These are phyloP conservation scores for Talaromyces pinophilus DNA, from an alignment of 2,329 filamentous ascomycete genomes.

Conservation along the genomic window DNA sequence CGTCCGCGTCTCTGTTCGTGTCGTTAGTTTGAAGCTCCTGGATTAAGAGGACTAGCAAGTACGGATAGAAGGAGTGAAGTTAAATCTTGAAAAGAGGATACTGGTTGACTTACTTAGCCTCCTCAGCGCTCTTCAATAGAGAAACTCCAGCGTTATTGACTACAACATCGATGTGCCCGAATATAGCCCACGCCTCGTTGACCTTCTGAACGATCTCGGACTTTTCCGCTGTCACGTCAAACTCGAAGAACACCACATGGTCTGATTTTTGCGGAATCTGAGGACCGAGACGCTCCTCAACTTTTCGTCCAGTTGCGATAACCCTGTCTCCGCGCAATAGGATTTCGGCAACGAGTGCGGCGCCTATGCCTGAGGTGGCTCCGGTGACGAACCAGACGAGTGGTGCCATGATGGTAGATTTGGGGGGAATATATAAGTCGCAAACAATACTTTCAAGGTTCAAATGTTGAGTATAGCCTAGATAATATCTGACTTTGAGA, in stretches of 20 bases:
- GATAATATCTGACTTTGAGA: not conserved
- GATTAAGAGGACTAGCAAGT: not conserved
- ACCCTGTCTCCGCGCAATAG: conserved; percentile 37
- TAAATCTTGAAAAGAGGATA: not conserved
- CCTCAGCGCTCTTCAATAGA: conserved; percentile 34
- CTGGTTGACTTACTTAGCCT: conserved; percentile 27
- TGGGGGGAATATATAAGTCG: not conserved
- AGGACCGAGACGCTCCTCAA: conserved; percentile 27
- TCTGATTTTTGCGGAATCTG: conserved; percentile 28
- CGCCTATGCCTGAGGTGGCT: conserved; percentile 39
- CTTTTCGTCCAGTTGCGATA: conserved; percentile 39
- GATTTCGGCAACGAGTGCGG: conserved; percentile 31
- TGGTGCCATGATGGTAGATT: not conserved
- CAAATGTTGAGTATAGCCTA: not conserved
- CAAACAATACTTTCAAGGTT: not conserved
- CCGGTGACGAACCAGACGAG: conserved; percentile 41
- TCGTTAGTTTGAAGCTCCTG: not conserved
- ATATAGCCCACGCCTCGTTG: conserved; percentile 26
- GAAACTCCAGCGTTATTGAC: conserved; percentile 40
- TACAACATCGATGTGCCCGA: conserved; percentile 36
- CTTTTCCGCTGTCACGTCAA: conserved; percentile 31
- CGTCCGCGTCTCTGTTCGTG: conserved; percentile 25
- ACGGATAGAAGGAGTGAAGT: not conserved
- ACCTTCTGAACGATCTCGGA: conserved; percentile 27
- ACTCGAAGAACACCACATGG: conserved; percentile 30